Evolutionary conservation across 352 stramenopile genomes (phyloP), one percentile per base, ranked within the genome.

Genomic region (Globisporangium carolinianum): DNA sequence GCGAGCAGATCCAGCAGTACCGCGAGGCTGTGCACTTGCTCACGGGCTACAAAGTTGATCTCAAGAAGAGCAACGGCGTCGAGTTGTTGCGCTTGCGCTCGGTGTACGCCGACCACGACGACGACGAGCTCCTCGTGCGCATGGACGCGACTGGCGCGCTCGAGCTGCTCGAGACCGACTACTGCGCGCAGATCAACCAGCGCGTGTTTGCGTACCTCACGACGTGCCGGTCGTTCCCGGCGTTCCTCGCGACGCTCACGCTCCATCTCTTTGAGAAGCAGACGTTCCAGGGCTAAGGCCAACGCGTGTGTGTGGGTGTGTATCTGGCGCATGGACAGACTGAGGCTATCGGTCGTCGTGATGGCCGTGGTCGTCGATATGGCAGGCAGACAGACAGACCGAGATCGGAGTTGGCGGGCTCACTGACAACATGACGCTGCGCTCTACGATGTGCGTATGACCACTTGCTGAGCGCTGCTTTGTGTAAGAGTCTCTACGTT

Each of bases 221-320:
- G 35, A 91, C 75, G 24, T 96, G 85, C 64, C 80, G 89, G 37
- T 96, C 89, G 4, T 91, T 96, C 57, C 89, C 89, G 14, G 87
- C 86, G 11, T 97, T 97, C 66, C 65, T 97, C 58, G 81, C 81
- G 35, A 92, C 75, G n/a, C 68, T 97, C 17, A 95, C 87, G 41
- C 68, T 96, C 49, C 73, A 92, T 68, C 69, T 96, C 18, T 97
- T 97, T 55, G 87, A 95, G 68, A 92, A 92, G 61, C 82, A 94
- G 62, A 97, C 89, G 0, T 95, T 95, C 60, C 84, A 94, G 54
- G 79, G 83, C 51, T 76, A 76, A 32, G 24, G 24, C 24, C 3
- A 32, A 32, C 24, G 24, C 24, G 24, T 32, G 24, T 32, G 24
- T 24, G 24, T 32, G 1, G 24, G 24, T 32, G 24, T 32, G 24